Evolutionary conservation across 2,329 filamentous ascomycete genomes (phyloP).

Genomic region (Penicillium sp.): DNA sequence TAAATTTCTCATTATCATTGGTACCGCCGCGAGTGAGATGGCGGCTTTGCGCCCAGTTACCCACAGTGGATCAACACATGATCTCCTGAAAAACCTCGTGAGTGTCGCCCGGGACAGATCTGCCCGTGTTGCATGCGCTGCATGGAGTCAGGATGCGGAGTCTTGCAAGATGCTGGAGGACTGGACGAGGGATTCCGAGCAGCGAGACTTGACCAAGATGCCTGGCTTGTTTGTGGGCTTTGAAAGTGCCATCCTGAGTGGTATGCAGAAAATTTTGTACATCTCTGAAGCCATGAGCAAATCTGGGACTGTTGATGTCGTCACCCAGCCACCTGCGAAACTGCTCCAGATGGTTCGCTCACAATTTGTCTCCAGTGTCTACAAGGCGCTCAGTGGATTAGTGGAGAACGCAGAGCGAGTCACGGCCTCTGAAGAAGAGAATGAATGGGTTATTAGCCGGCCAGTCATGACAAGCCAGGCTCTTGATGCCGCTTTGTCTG

Average conservation of each 20-base stretch:
- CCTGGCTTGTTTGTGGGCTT: constrained; percentile 83
- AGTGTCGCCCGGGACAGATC: constrained; percentile 79
- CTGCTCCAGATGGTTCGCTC: constrained; percentile 85
- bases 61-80: constrained; percentile 58
- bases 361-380: constrained; percentile 90
- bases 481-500: constrained; percentile 37
- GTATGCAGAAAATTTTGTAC: constrained; percentile 95
- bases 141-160: constrained; percentile 92
- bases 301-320: constrained; percentile 71
- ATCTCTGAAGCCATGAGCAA: constrained; percentile 81
- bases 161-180: constrained; percentile 91
- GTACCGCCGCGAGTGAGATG: constrained; percentile 85
- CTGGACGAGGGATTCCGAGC: constrained; percentile 82
- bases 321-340: constrained; percentile 82
- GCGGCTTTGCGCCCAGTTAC: constrained; percentile 70
- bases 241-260: constrained; percentile 75
- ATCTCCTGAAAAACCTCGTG: constrained; percentile 74
- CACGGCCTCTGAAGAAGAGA: constrained; percentile 60
- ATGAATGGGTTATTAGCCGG: constrained; percentile 54
- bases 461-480: constrained; percentile 30
- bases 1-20: constrained; percentile 77
- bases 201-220: constrained; percentile 87
- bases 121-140: constrained; percentile 79
- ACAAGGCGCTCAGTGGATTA: constrained; percentile 92
- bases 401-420: constrained; percentile 91